These are phyloP conservation scores for Citrus maxima DNA, from an alignment of 345 rosid genomes.

Conservation along the genomic window DNA sequence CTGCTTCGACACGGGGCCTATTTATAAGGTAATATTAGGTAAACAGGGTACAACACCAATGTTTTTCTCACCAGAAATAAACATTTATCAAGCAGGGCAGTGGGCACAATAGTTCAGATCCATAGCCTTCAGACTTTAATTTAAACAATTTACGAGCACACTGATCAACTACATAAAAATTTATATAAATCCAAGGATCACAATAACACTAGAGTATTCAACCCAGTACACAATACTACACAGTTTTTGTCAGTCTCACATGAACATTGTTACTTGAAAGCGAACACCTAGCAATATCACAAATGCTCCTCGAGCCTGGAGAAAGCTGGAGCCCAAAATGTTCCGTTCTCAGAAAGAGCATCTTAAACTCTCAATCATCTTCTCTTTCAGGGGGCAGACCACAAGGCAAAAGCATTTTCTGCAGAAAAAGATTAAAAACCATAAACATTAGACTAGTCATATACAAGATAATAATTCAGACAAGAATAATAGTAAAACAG, in stretches of 20 bases:
- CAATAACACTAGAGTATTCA: neutral
- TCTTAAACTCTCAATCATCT: slow-evolving; percentile 46
- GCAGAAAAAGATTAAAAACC: slow-evolving; percentile 16
- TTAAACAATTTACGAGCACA: neutral
- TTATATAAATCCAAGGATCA: neutral
- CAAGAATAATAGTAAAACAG: neutral
- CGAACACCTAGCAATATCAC: neutral
- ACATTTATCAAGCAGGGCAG: neutral
- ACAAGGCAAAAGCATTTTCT: slow-evolving; percentile 99
- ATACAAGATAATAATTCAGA: neutral
- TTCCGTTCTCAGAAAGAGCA: neutral
- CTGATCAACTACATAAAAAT: neutral
- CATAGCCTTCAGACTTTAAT: neutral
- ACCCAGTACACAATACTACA: neutral
- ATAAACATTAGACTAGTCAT: neutral
- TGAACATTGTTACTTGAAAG: neutral
- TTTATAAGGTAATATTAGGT: neutral
- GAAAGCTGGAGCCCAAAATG: neutral
- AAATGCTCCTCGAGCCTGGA: neutral
- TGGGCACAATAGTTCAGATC: neutral
- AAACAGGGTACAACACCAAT: neutral
- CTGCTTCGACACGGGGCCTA: neutral
- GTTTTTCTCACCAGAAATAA: too few species aligned
- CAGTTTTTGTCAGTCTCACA: neutral
- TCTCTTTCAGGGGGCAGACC: slow-evolving; percentile 96